Evolutionary conservation across 345 rosid species (phyloP).

Genomic region (Carallia brachiata): DNA sequence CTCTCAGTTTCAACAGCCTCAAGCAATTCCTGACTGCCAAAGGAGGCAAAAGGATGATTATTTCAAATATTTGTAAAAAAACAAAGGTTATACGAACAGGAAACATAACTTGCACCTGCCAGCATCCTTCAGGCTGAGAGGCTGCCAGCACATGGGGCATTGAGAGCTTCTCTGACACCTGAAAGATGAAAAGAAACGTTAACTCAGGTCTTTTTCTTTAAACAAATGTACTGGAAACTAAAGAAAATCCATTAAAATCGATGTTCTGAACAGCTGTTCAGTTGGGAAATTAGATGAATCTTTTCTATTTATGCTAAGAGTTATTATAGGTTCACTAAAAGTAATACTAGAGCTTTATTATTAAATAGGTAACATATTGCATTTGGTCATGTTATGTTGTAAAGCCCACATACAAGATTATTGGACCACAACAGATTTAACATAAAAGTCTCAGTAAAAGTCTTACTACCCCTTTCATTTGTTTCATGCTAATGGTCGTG

Average conservation of each 20-base stretch:
- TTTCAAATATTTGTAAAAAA: not conserved
- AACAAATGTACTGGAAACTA: not conserved
- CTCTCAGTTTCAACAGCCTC: conserved; percentile 89
- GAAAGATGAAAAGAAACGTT: conserved; percentile 13
- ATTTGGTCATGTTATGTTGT: too few relatives aligned
- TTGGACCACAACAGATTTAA: too few relatives aligned
- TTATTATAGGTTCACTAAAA: too few relatives aligned
- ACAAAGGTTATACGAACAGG: not conserved
- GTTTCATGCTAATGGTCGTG: too few relatives aligned
- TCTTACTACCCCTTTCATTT: too few relatives aligned
- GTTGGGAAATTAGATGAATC: too few relatives aligned
- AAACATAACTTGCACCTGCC: conserved; percentile 44
- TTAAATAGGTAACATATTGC: too few relatives aligned
- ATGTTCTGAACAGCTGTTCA: too few relatives aligned
- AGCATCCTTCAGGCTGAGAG: conserved; percentile 87
- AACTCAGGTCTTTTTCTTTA: not conserved
- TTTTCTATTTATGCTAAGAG: too few relatives aligned
- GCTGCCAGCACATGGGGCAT: conserved; percentile 99
- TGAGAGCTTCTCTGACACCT: conserved; percentile 99
- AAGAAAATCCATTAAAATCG: not conserved
- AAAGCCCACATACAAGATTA: too few relatives aligned
- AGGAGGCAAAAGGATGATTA: conserved; percentile 13
- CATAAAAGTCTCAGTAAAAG: too few relatives aligned
- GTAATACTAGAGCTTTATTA: too few relatives aligned
- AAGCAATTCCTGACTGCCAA: conserved; percentile 81